Percentiles rank a stretch among this genome's conserved stretches.
Evolutionary conservation across 2,329 filamentous ascomycete genomes (phyloP).

Genomic region (Orbilia quercus): DNA sequence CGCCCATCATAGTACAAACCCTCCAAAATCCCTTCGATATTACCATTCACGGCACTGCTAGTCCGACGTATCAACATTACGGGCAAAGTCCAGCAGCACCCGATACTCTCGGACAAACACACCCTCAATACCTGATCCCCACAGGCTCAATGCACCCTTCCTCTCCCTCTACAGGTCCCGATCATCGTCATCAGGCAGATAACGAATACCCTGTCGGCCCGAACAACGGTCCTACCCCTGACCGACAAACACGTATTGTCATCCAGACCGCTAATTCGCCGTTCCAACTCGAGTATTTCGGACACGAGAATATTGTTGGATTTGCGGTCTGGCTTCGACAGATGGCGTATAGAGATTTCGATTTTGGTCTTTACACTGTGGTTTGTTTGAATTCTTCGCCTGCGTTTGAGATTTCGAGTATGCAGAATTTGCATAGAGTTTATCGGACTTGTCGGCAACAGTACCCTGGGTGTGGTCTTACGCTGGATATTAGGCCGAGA

Average conservation of each 20-base stretch:
- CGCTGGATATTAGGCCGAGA: not conserved
- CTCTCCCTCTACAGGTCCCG: conserved; percentile 6
- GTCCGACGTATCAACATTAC: not conserved
- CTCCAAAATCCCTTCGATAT: not conserved
- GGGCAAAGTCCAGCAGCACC: not conserved
- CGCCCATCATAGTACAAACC: not conserved
- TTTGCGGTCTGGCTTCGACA: conserved; percentile 11
- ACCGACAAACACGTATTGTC: conserved; percentile 4
- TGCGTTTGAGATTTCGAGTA: not conserved
- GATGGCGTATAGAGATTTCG: not conserved
- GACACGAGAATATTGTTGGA: not conserved
- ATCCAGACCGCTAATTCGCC: not conserved
- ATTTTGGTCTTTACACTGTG: not conserved
- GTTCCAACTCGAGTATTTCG: not conserved
- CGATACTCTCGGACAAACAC: not conserved
- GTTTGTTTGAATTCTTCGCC: not conserved
- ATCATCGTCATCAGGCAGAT: conserved; percentile 26
- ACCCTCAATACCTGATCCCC: not conserved
- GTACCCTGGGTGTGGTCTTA: not conserved
- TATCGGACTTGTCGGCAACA: not conserved
- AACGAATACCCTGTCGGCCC: conserved; percentile 8
- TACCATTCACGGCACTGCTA: no score
- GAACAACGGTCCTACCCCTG: conserved; percentile 9
- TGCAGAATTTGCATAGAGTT: not conserved
- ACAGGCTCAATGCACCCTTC: conserved; percentile 8